Base-by-base conservation (phyloP, 495 filamentous ascomycete species). In the Baudoinia panamericana region DNA sequence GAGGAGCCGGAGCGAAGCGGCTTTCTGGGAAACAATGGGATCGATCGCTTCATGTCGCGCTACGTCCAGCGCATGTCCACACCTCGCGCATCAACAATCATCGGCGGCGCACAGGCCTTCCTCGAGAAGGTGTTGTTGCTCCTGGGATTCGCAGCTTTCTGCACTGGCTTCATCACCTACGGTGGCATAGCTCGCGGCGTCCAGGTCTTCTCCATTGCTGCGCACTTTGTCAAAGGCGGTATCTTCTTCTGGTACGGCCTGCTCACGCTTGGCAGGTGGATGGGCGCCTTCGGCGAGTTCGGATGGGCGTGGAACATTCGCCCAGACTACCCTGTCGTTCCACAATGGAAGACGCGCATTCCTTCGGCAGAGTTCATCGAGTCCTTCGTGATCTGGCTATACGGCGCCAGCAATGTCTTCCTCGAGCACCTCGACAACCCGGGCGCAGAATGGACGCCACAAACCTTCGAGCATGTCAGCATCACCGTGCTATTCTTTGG, bases 261-360 rank as follows among this genome's bases (percentile, higher is more conserved):
- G 10, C 60, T 96, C 20, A 90, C 84, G 0, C 71, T 97, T 15
- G 84, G 84, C 12, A 82, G 90, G 15, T 93, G 82, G 76, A 73
- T 86, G 50, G 90, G 90, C 13, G 78, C 80, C 62, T 97, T 90
- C 62, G 76, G 81, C 30, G 83, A 93, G 35, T 71, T 88, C 37
- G 90, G 90, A 44, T 97, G 90, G 90, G 81, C 84, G 0, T 97
- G 90, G 90, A 95, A 97, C 51, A 60, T 86, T 39, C 80, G 80
- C 42, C 86, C 84, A 0, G 63, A 72, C 13, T 64, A 64, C 31
- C 64, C 66, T 1, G 53, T 77, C 23, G 69, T 78, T 18, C 68
- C 67, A 34, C 57, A 53, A 36, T 72, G 72, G 57, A 76, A 75
- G 46, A 68, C 75, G 49, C 73, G 64, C 54, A 61, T 81, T n/a